Evolutionary conservation across 805 yeast genomes (phyloP).

Genomic region (Debaryomyces prosopidis): DNA sequence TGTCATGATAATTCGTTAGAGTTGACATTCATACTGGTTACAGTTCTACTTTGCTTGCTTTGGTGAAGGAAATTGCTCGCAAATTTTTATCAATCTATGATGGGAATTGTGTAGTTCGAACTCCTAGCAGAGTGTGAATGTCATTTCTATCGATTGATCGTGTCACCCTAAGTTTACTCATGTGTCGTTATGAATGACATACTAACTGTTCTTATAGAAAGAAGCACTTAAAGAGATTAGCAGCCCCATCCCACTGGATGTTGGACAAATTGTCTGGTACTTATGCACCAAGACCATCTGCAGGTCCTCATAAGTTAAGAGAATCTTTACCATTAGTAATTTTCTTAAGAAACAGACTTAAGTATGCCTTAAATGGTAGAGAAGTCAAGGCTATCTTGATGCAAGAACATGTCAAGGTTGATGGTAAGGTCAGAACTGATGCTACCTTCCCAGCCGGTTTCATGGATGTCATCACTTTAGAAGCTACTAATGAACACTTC

Average conservation of each 20-base stretch:
- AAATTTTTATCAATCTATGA: not conserved
- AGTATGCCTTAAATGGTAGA: conserved; percentile 98
- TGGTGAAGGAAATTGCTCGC: not conserved
- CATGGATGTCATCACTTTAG: conserved; percentile 97
- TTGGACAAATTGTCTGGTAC: conserved; percentile 99
- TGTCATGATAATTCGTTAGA: conserved; percentile 42
- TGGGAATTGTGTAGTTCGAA: not conserved
- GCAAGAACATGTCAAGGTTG: conserved; percentile 98
- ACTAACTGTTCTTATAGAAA: conserved; percentile 58
- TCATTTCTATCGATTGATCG: conserved; percentile 1
- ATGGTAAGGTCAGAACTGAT: conserved; percentile 99
- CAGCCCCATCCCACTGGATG: conserved; percentile 99
- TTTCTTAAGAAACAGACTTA: conserved; percentile 96
- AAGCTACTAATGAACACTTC: conserved; percentile 99
- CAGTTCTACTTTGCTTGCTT: not conserved
- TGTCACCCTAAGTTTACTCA: not conserved
- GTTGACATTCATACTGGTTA: conserved; percentile 5
- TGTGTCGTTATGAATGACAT: conserved; percentile 2
- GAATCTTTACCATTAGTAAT: conserved; percentile 97
- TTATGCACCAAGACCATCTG: conserved; percentile 99
- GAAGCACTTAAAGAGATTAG: conserved; percentile 99
- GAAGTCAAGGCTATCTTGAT: conserved; percentile 97
- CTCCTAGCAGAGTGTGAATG: not conserved
- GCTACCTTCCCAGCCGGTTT: conserved; percentile 99
- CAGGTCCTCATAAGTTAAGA: conserved; percentile 99